A percentile compares a stretch with the other conserved stretches of the same genome.
phyloP scores from a whole-genome alignment of 2,329 filamentous ascomycete species.

The Colletotrichum sp. region DNA sequence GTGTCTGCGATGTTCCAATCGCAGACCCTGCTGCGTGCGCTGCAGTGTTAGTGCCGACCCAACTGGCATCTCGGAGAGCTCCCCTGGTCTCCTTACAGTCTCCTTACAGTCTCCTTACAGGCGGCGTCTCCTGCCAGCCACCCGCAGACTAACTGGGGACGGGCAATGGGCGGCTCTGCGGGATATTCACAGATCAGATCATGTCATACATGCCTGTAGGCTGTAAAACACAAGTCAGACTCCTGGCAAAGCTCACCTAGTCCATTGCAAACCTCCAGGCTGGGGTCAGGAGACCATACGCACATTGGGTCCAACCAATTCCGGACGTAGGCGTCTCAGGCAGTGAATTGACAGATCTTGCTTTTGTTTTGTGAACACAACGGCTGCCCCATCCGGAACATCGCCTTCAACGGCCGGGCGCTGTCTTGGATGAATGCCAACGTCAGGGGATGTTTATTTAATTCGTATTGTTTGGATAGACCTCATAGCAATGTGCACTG shows the following conservation, averaged over 20 bases:
- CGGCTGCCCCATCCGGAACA: not conserved
- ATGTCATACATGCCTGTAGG: not conserved
- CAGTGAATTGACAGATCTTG: not conserved
- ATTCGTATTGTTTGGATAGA: not conserved
- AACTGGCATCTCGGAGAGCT: not conserved
- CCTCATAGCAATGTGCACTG: not conserved
- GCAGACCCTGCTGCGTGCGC: not conserved
- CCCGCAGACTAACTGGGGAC: not conserved
- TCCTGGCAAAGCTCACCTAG: not conserved
- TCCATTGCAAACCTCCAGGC: not conserved
- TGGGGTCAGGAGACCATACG: not conserved
- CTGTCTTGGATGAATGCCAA: not conserved
- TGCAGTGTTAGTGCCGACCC: not conserved
- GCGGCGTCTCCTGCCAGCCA: not conserved
- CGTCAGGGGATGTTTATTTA: not conserved
- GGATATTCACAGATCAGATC: not conserved
- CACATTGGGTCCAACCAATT: not conserved
- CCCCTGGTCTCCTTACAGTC: not conserved
- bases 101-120: not conserved
- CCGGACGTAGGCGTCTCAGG: not conserved
- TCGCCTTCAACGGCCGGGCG: not conserved
- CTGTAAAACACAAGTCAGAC: not conserved
- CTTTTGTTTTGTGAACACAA: not conserved
- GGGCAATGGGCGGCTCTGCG: not conserved
- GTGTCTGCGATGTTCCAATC: not conserved